Base-by-base conservation (phyloP, 2,329 filamentous ascomycete genomes). In the Lomentospora prolificans region DNA sequence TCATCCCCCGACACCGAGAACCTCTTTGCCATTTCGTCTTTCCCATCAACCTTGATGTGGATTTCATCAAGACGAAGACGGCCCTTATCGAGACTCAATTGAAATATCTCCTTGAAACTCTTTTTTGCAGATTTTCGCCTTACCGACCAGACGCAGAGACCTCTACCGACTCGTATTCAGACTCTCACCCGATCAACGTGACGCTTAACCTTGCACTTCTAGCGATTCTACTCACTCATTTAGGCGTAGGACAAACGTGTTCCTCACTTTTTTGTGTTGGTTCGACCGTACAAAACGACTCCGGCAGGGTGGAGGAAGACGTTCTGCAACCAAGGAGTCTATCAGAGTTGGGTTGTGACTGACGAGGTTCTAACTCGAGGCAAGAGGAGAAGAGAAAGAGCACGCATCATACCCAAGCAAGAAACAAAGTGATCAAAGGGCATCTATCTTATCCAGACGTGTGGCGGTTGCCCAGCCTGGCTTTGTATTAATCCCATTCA, bases 401-500 rank as follows among this genome's bases (percentile, higher is more conserved):
- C 24, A 51, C 12, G 28, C 48, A 31, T 12, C 36, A 48, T 28
- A 48, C 33, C 52, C 53, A 31, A 56, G 24, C 19, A 51, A 41
- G 27, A 41, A 56, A 56, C 46, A 36, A 51, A 56, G 33, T 27
- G 28, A 25, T 33, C 28, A 36, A 61, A 59, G 58, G 59, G 56
- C 57, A 60, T 55, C 58, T 58, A 60, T 56, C 60, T 59, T 50
- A 27, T 54, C 41, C 52, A 54, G 52, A 27, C 57, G 55, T 56
- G 57, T 53, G 31, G 57, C 55, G 58, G 58, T 60, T 58, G 57
- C 56, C 60, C 60, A 58, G 55, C 57, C 58, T 56, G 61, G 61
- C 61, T 58, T 61, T 62, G 61, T 62, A 62, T 58, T 62, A 58
- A 61, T 59, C 55, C 50, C 17, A 7, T 28, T 50, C 53, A 48